These are phyloP conservation scores for Suhomyces anneliseae DNA, from an alignment of 1,139 yeast species.

Conservation along the genomic window DNA sequence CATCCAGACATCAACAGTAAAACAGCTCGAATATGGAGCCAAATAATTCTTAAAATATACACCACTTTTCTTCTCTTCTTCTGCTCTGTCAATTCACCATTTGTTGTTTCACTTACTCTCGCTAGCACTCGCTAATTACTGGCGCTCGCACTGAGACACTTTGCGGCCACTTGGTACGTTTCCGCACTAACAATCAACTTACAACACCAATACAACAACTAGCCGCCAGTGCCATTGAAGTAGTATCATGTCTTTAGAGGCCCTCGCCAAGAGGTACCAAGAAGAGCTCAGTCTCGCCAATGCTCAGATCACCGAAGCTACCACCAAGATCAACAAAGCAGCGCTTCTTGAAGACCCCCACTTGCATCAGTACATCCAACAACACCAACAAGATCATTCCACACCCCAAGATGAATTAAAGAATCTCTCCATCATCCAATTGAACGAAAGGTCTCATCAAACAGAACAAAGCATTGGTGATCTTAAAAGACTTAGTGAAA, in stretches of 20 bases:
- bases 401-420: conserved; percentile 4
- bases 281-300: conserved; percentile 1
- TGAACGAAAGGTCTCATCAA: conserved; percentile 11
- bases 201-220: no score
- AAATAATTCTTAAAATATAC: no score
- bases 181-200: no score
- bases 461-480: conserved; percentile 9
- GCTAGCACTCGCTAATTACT: no score
- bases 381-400: conserved; percentile 1
- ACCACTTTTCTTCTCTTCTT: no score
- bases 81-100: no score
- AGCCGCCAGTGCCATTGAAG: no score
- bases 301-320: neutral
- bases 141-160: no score
- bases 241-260: conserved; percentile 2
- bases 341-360: conserved; percentile 8
- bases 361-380: conserved; percentile 2
- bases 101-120: no score
- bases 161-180: no score
- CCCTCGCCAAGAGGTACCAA: conserved; percentile 2
- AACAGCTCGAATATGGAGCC: no score
- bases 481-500: conserved; percentile 5
- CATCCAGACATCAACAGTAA: no score
- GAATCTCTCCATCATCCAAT: conserved; percentile 8
- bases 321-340: neutral